Conservation (phyloP, 768 basidiomycete species). For the Gautieria morchelliformis region DNA sequence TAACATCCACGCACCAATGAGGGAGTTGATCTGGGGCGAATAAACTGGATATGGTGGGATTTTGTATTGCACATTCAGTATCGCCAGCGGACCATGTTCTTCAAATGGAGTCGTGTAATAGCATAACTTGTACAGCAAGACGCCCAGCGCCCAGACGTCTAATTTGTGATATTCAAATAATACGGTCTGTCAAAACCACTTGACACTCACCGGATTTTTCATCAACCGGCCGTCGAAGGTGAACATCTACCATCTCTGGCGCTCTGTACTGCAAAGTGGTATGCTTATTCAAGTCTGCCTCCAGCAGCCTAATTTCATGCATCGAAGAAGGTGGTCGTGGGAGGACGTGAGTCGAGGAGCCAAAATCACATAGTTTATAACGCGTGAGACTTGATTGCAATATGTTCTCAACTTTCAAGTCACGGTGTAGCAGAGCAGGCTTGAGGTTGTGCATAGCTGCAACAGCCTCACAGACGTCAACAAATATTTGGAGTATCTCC, state of each 20-base stretch:
- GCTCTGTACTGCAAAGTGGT: constrained; percentile 97
- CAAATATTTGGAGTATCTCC: constrained; percentile 96
- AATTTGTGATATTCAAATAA: background rate
- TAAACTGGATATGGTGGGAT: constrained; percentile 85
- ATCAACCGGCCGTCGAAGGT: constrained; percentile 73
- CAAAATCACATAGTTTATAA: constrained; percentile 98
- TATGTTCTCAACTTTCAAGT: constrained; percentile 99
- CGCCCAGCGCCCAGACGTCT: constrained; percentile 97
- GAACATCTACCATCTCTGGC: constrained; percentile 97
- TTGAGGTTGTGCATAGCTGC: constrained; percentile 93
- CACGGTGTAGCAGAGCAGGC: constrained; percentile 88
- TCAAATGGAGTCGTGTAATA: constrained; percentile 99
- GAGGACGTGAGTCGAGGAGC: constrained; percentile 75
- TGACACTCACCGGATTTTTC: constrained; percentile 55
- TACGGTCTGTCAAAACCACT: background rate
- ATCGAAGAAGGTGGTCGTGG: constrained; percentile 62
- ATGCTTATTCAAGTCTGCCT: constrained; percentile 86
- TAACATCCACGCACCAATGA: constrained; percentile 55
- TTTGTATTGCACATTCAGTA: constrained; percentile 92
- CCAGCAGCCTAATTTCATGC: constrained; percentile 78
- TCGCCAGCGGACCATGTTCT: constrained; percentile 93
- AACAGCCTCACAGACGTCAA: constrained; percentile 94
- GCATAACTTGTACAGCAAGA: constrained; percentile 94
- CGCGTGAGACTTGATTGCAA: constrained; percentile 75
- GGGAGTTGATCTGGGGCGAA: constrained; percentile 67